Evolutionary conservation across 768 basidiomycete genomes (phyloP).

Genomic region (Tulasnella sp.): DNA sequence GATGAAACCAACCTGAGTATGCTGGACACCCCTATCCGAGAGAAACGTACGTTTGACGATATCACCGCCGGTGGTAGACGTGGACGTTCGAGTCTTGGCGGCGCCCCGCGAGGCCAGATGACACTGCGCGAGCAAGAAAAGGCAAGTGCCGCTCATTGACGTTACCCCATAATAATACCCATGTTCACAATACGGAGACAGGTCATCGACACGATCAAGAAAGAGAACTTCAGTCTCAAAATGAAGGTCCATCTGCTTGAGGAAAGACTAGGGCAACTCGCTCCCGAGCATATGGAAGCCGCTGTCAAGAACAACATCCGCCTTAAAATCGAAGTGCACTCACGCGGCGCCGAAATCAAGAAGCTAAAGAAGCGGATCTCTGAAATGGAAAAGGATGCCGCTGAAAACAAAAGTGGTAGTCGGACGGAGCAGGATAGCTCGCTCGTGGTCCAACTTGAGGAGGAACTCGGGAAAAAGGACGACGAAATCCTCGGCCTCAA

Average conservation of each 20-base stretch:
- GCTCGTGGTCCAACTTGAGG: neutral
- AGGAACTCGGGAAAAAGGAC: constrained; percentile 56
- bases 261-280: constrained; percentile 78
- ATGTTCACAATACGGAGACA: constrained; percentile 25
- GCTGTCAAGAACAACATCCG: constrained; percentile 86
- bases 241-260: constrained; percentile 92
- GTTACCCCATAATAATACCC: too few relatives aligned
- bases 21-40: neutral
- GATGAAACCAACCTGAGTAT: neutral
- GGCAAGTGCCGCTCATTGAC: constrained; percentile 33
- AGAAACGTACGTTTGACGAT: neutral
- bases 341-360: constrained; percentile 82
- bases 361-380: constrained; percentile 79
- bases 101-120: constrained; percentile 29
- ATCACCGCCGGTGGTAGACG: neutral
- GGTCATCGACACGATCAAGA: constrained; percentile 92
- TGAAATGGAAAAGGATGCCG: constrained; percentile 59
- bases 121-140: constrained; percentile 95
- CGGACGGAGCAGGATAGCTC: constrained; percentile 29
- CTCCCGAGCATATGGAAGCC: constrained; percentile 85
- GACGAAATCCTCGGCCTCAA: constrained; percentile 55
- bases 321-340: constrained; percentile 84
- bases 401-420: constrained; percentile 38
- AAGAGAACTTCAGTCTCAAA: constrained; percentile 95
- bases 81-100: neutral